A percentile compares a stretch with the other conserved stretches of the same genome.
Evolutionary conservation across 164 flowering plant genomes (phyloP).

Genomic region (Sedum album): DNA sequence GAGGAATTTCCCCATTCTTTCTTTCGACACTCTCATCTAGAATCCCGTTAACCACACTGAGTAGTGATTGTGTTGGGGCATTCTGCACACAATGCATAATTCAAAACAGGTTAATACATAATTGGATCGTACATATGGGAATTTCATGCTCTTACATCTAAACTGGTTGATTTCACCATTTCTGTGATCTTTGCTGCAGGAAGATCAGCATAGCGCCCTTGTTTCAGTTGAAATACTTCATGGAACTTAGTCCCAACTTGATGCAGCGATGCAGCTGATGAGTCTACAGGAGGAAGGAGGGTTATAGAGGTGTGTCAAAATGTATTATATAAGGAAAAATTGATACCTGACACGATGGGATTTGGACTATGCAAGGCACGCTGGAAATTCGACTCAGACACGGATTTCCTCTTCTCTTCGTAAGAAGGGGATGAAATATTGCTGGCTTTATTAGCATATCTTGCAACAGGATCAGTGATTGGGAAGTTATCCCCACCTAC

Average conservation of each 20-base stretch:
- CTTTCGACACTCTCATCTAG: neutral
- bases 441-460: constrained; percentile 6
- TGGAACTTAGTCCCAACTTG: constrained; percentile 53
- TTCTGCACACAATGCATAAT: neutral
- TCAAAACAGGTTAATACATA: neutral
- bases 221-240: constrained; percentile 66
- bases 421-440: constrained; percentile 15
- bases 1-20: constrained; percentile 25
- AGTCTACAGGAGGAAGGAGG: constrained; percentile 15
- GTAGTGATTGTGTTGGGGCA: constrained; percentile 7
- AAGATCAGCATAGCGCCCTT: constrained; percentile 51
- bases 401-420: constrained; percentile 28
- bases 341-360: constrained; percentile 20
- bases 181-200: constrained; percentile 66
- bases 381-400: constrained; percentile 26
- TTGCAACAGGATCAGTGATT: constrained; percentile 1
- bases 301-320: neutral
- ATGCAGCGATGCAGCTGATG: constrained; percentile 30
- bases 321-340: neutral
- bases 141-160: constrained; percentile 25
- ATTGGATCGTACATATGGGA: neutral
- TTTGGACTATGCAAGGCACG: constrained; percentile 21
- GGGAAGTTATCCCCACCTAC: constrained; percentile 14
- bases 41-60: constrained; percentile 6
- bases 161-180: constrained; percentile 63